phyloP scores from a whole-genome alignment of 1,284 basidiomycete genomes.

The Sporisorium graminicola region DNA sequence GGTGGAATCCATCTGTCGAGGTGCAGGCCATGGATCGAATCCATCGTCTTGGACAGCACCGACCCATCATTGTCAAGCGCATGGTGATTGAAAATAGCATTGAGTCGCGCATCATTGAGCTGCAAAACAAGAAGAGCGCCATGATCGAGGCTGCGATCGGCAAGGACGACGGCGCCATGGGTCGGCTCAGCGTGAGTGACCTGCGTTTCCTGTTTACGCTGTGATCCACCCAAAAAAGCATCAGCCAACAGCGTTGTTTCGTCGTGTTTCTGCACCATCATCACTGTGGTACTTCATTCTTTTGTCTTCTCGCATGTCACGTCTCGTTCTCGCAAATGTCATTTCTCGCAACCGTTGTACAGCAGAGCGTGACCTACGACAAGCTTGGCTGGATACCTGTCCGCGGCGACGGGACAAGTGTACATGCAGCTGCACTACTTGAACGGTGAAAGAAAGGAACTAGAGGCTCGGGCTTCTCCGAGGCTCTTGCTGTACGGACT shows the following conservation, averaged over 20 bases:
- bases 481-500: neutral
- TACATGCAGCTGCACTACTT: neutral
- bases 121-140: slow-evolving; percentile 90
- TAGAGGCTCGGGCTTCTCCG: slow-evolving; percentile 27
- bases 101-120: slow-evolving; percentile 86
- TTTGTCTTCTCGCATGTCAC: slow-evolving; percentile 14
- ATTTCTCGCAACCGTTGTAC: neutral
- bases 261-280: neutral
- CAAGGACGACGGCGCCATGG: slow-evolving; percentile 68
- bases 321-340: slow-evolving; percentile 12
- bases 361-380: neutral
- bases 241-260: no score
- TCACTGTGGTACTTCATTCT: no score
- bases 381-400: no score
- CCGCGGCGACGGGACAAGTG: neutral
- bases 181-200: slow-evolving; percentile 66
- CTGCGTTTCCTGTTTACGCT: slow-evolving; percentile 66
- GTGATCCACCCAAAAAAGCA: slow-evolving; percentile 19
- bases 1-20: slow-evolving; percentile 69
- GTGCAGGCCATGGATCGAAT: slow-evolving; percentile 89
- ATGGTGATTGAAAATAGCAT: slow-evolving; percentile 96
- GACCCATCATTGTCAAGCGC: slow-evolving; percentile 92
- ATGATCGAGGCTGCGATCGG: slow-evolving; percentile 69
- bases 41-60: slow-evolving; percentile 88
- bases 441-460: neutral